Percentiles rank a stretch among this genome's conserved stretches.
Evolutionary conservation across 2,329 filamentous ascomycete species (phyloP).

Genomic region (Metarhizium sp.): DNA sequence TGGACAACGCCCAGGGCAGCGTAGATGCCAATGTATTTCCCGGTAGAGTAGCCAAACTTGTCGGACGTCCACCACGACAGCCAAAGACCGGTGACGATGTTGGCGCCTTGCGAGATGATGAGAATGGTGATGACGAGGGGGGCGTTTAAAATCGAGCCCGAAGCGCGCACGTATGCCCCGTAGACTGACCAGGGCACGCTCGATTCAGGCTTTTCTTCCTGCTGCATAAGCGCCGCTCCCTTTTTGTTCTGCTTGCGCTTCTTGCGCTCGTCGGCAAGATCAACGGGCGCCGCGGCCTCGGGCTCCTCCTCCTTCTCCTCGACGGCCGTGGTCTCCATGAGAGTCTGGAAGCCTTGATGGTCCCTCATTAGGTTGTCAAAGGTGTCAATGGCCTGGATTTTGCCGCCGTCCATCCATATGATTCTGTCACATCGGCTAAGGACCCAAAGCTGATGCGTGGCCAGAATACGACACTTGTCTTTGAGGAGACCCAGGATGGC

Average conservation of each 20-base stretch:
- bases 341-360: constrained; percentile 66
- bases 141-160: constrained; percentile 61
- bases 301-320: constrained; percentile 50
- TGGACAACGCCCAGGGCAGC: constrained; percentile 64
- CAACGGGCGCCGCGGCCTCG: constrained; percentile 31
- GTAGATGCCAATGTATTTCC: constrained; percentile 63
- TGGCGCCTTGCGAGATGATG: constrained; percentile 67
- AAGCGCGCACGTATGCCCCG: constrained; percentile 64
- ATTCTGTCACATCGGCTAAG: constrained; percentile 85
- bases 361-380: constrained; percentile 79
- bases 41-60: constrained; percentile 58
- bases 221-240: constrained; percentile 59
- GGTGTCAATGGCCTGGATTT: constrained; percentile 76
- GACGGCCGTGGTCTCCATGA: constrained; percentile 79
- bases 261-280: constrained; percentile 20
- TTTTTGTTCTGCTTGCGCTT: constrained; percentile 50
- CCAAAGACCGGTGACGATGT: constrained; percentile 85
- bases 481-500: constrained; percentile 84
- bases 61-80: constrained; percentile 87
- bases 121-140: constrained; percentile 55
- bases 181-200: constrained; percentile 78
- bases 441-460: constrained; percentile 92
- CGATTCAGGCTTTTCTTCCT: constrained; percentile 58
- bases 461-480: constrained; percentile 82
- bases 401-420: constrained; percentile 84